phyloP scores from a whole-genome alignment of 768 basidiomycete genomes.

The Boletus reticuloceps region DNA sequence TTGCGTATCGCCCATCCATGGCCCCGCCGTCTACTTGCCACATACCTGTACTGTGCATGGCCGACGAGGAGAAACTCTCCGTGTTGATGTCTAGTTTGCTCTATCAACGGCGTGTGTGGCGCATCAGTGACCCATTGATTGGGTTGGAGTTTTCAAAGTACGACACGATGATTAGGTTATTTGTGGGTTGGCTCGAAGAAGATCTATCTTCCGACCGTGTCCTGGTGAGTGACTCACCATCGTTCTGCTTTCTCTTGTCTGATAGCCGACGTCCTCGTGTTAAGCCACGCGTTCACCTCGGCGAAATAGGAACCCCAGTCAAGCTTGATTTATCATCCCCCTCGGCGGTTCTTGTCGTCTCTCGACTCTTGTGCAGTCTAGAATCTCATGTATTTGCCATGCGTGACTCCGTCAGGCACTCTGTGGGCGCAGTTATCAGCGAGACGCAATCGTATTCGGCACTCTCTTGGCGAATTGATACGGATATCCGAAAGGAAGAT shows the following conservation, averaged over 20 bases:
- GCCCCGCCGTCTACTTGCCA: constrained; percentile 1
- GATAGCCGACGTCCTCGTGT: background rate
- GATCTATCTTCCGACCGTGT: background rate
- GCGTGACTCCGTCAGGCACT: background rate
- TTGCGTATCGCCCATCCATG: background rate
- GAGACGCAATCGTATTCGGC: background rate
- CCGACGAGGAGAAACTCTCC: background rate
- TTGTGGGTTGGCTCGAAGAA: constrained; percentile 5
- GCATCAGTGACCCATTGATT: constrained; percentile 1
- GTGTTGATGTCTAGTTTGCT: constrained; percentile 10
- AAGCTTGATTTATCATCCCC: constrained; percentile 3
- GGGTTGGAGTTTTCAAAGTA: constrained; percentile 8
- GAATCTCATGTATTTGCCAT: background rate
- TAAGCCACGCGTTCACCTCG: constrained; percentile 8
- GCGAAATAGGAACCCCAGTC: background rate
- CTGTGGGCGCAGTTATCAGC: constrained; percentile 1
- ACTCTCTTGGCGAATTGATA: constrained; percentile 11
- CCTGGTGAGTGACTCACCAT: background rate
- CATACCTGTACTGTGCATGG: constrained; percentile 9
- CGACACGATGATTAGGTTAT: background rate
- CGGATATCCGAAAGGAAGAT: background rate
- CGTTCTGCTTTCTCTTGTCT: background rate
- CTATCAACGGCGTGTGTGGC: constrained; percentile 6
- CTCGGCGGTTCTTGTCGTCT: background rate
- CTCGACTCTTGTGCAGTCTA: background rate